A percentile compares a stretch with the other conserved stretches of the same genome.
phyloP scores from a whole-genome alignment of 2,329 filamentous ascomycete genomes.

The Zasmidium citrigriseum region DNA sequence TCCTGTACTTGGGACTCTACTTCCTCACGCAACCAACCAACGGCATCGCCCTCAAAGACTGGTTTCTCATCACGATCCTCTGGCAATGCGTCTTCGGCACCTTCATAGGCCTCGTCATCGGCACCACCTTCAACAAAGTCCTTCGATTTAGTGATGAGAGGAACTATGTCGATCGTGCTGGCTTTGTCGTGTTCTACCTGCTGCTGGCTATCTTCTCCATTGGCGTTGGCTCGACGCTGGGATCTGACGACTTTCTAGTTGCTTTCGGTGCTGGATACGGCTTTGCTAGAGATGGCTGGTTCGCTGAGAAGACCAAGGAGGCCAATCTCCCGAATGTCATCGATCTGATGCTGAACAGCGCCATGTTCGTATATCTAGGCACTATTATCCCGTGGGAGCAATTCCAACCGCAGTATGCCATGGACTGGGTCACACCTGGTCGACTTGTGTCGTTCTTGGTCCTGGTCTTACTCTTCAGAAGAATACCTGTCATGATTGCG shows the following conservation, averaged over 20 bases:
- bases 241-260: conserved; percentile 58
- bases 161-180: conserved; percentile 50
- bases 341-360: conserved; percentile 57
- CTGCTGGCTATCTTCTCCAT: conserved; percentile 55
- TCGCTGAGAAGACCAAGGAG: conserved; percentile 48
- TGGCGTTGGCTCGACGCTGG: conserved; percentile 54
- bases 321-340: conserved; percentile 52
- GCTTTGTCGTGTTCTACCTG: conserved; percentile 58
- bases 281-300: conserved; percentile 58
- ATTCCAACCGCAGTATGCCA: conserved; percentile 43
- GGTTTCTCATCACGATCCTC: conserved; percentile 55
- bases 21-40: conserved; percentile 43
- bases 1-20: conserved; percentile 56
- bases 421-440: conserved; percentile 41
- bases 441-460: conserved; percentile 49
- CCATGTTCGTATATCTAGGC: conserved; percentile 59
- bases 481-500: conserved; percentile 54
- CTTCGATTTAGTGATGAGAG: conserved; percentile 50
- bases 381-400: conserved; percentile 54
- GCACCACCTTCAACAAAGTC: conserved; percentile 48
- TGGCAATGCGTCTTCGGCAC: conserved; percentile 57
- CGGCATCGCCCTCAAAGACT: conserved; percentile 49
- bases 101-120: conserved; percentile 50
- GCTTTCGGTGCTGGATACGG: conserved; percentile 58
- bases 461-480: conserved; percentile 54